Evolutionary conservation across 1,139 yeast species (phyloP).

Genomic region (Yamadazyma dendronema): DNA sequence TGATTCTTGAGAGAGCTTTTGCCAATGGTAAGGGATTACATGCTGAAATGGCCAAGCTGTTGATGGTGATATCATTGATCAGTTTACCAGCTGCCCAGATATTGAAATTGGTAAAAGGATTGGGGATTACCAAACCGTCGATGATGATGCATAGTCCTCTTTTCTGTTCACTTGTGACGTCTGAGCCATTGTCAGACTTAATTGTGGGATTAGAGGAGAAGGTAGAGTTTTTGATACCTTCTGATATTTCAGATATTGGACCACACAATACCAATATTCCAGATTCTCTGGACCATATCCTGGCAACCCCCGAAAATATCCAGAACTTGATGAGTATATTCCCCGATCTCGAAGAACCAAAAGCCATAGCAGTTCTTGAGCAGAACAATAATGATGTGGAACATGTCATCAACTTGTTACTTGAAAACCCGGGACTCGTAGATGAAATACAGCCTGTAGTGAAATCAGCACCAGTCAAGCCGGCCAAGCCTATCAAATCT

Average conservation of each 20-base stretch:
- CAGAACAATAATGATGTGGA: conserved; percentile 58
- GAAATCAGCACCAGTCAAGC: not conserved
- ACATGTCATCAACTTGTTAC: conserved; percentile 51
- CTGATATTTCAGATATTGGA: too few species aligned
- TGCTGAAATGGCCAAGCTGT: conserved; percentile 41
- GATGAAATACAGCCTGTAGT: conserved; percentile 16
- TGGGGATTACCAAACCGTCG: conserved; percentile 43
- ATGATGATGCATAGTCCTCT: conserved; percentile 51
- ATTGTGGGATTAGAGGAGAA: conserved; percentile 51
- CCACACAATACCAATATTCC: conserved; percentile 27
- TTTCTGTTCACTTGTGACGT: conserved; percentile 50
- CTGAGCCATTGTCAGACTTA: conserved; percentile 40
- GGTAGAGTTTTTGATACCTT: conserved; percentile 45
- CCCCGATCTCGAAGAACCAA: conserved; percentile 49
- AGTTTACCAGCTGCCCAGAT: conserved; percentile 48
- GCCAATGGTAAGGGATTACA: conserved; percentile 55
- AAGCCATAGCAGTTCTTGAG: conserved; percentile 46
- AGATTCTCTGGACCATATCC: conserved; percentile 6
- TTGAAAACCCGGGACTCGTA: conserved; percentile 57
- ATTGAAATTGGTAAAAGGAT: conserved; percentile 37
- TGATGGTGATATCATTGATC: conserved; percentile 52
- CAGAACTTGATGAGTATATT: conserved; percentile 52
- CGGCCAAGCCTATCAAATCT: not conserved
- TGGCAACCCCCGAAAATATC: conserved; percentile 35
- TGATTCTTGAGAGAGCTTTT: conserved; percentile 53